phyloP scores from a whole-genome alignment of 2,329 filamentous ascomycete genomes.

The Alternaria sp. region DNA sequence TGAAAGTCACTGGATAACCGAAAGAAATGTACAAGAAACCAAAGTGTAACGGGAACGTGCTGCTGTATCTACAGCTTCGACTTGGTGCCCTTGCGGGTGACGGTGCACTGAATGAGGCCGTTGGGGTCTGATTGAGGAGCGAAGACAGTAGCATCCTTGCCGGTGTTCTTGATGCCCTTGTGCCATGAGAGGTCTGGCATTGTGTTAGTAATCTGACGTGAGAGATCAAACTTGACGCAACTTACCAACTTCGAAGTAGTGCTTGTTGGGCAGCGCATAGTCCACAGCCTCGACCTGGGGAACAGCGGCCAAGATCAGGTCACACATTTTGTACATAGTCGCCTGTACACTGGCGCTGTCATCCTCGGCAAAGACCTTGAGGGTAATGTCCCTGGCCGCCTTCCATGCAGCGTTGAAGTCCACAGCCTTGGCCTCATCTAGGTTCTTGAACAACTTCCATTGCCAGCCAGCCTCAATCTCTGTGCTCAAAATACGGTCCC shows the following conservation, averaged over 20 bases:
- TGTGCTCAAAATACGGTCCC: slow-evolving; percentile 94
- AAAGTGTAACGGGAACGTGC: slow-evolving; percentile 14
- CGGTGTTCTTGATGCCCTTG: slow-evolving; percentile 93
- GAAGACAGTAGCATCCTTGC: slow-evolving; percentile 94
- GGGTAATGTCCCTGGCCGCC: slow-evolving; percentile 81
- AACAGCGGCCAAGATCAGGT: slow-evolving; percentile 79
- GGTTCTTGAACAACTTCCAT: slow-evolving; percentile 75
- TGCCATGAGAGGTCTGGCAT: slow-evolving; percentile 88
- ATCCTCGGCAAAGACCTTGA: slow-evolving; percentile 89
- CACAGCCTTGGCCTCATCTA: slow-evolving; percentile 72
- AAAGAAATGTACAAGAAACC: slow-evolving; percentile 26
- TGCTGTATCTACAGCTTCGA: slow-evolving; percentile 52
- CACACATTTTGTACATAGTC: slow-evolving; percentile 99
- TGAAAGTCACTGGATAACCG: slow-evolving; percentile 17
- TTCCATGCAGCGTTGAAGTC: slow-evolving; percentile 83
- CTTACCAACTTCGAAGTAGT: slow-evolving; percentile 95
- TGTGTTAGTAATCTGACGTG: slow-evolving; percentile 18
- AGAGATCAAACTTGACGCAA: slow-evolving; percentile 23
- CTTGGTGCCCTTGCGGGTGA: slow-evolving; percentile 65
- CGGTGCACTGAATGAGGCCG: slow-evolving; percentile 93
- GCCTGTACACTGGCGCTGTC: slow-evolving; percentile 92
- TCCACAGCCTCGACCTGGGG: slow-evolving; percentile 76
- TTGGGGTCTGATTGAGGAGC: slow-evolving; percentile 93
- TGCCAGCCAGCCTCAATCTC: slow-evolving; percentile 88
- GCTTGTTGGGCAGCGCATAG: slow-evolving; percentile 94